Evolutionary conservation across 108 stramenopile species (phyloP).

Genomic region (Skeletonema costatum): DNA sequence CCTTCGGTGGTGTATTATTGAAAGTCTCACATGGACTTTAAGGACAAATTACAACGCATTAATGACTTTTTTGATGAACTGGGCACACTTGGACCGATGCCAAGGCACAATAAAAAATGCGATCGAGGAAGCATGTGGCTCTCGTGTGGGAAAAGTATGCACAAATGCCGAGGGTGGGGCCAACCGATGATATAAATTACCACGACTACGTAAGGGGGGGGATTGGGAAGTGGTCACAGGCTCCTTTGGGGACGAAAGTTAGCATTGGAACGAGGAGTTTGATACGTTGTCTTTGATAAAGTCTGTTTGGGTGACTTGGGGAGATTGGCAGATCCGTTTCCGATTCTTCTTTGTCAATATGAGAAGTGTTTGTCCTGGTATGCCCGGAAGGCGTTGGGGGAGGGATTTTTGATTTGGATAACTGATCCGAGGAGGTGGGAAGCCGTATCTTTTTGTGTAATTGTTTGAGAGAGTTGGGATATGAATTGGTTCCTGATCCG

Average conservation of each 20-base stretch:
- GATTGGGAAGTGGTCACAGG: constrained; percentile 5
- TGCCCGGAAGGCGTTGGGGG: neutral
- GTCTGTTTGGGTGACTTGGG: neutral
- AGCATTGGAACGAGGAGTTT: constrained; percentile 6
- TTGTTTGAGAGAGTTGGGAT: too few relatives aligned
- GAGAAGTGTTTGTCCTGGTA: constrained; percentile 2
- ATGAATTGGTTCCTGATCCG: constrained; percentile 19
- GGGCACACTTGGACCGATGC: neutral
- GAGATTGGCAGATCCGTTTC: constrained; percentile 6
- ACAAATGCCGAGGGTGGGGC: constrained; percentile 31
- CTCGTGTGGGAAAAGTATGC: constrained; percentile 23
- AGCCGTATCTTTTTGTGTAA: constrained; percentile 1
- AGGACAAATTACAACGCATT: neutral
- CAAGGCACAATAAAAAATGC: constrained; percentile 1
- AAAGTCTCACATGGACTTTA: constrained; percentile 3
- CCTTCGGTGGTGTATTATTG: constrained; percentile 19
- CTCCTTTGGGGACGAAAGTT: neutral
- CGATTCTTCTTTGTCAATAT: constrained; percentile 6
- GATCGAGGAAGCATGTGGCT: neutral
- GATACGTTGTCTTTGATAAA: neutral
- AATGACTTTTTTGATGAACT: constrained; percentile 8
- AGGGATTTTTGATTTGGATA: constrained; percentile 15
- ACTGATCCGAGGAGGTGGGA: constrained; percentile 11
- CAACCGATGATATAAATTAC: constrained; percentile 22
- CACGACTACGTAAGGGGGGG: neutral